Conservation (phyloP, 2,329 filamentous ascomycete species). For the Ophiostoma himal-ulmi region DNA sequence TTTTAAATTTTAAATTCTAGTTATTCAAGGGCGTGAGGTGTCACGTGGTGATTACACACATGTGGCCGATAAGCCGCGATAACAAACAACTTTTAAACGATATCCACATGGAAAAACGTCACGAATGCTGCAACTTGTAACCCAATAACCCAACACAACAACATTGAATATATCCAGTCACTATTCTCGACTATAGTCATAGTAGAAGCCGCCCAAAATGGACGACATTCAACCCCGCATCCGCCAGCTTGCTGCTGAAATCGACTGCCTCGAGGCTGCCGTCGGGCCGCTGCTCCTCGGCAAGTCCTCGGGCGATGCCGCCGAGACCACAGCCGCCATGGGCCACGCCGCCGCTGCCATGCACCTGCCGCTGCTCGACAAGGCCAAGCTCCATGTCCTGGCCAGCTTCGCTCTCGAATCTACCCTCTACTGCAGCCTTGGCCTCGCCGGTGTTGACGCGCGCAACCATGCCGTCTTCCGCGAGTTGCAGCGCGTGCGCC, state of each 20-base stretch:
- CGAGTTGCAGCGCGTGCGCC: conserved; percentile 79
- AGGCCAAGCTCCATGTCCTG: conserved; percentile 87
- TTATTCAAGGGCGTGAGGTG: background rate
- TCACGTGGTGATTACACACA: background rate
- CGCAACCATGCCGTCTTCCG: conserved; percentile 77
- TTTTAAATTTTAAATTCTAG: no score
- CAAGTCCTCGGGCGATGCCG: background rate
- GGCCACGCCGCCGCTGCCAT: conserved; percentile 54
- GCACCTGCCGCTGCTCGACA: conserved; percentile 85
- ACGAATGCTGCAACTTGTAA: background rate
- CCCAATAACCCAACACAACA: background rate
- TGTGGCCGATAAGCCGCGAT: background rate
- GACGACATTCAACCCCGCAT: conserved; percentile 60
- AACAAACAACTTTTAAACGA: conserved; percentile 1
- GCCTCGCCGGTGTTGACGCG: conserved; percentile 72
- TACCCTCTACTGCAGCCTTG: conserved; percentile 74
- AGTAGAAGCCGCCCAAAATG: conserved; percentile 14
- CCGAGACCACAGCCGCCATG: background rate
- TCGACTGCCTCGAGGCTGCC: conserved; percentile 70
- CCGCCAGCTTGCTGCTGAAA: conserved; percentile 67
- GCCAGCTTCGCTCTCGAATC: conserved; percentile 86
- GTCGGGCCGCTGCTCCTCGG: conserved; percentile 63
- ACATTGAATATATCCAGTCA: background rate
- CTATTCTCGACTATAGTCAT: background rate
- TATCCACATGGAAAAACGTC: conserved; percentile 5